Base-by-base conservation (phyloP, 176 grass and related monocot genomes). In the Alopecurus myosuroides region DNA sequence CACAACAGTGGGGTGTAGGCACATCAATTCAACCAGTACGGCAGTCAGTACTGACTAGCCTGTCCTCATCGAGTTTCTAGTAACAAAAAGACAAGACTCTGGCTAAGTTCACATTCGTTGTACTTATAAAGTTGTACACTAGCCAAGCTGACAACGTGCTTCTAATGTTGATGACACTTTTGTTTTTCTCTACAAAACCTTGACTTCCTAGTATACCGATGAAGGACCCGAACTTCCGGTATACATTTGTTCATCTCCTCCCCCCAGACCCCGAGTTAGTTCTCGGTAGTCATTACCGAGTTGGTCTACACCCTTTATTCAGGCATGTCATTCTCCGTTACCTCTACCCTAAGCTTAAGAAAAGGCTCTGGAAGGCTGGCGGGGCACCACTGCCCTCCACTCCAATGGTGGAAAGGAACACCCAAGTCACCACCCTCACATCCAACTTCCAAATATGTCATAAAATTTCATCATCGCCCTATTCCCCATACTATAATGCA, bases 41-140 rank as follows among this genome's bases (percentile, higher is more conserved):
- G 46, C 66, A 68, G 48, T 45, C 25, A 74, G 55, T 84, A 51
- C 42, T 28, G 64, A 65, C 53, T 60, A 66, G 66, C 37, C 49
- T 83, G 75, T 75, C 56, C 80, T 87, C 85, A 83, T 87, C 84
- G 36, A 83, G 20, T 74, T 74, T 37, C 74, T 41, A 63, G 55
- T 86, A 55, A 77, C 63, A 82, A 48, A 37, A 78, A 48, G 74
- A 79, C 79, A 77, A 29, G 26, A 53, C 44, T 78, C 22, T n/a
- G 25, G 28, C n/a, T 15, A 61, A 19, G 62, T 48, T 64, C 77
- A 74, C 37, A 60, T 74, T 83, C 57, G 42, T 26, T 15, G 74
- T 74, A 66, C 39, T 79, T 37, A 19, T 14, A 85, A 18, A 6
- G 17, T 40, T 70, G 41, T 17, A 64, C 36, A 73, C n/a, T n/a